These are phyloP conservation scores for Cylindrotheca fusiformis DNA, from an alignment of 108 stramenopile species.

Conservation along the genomic window DNA sequence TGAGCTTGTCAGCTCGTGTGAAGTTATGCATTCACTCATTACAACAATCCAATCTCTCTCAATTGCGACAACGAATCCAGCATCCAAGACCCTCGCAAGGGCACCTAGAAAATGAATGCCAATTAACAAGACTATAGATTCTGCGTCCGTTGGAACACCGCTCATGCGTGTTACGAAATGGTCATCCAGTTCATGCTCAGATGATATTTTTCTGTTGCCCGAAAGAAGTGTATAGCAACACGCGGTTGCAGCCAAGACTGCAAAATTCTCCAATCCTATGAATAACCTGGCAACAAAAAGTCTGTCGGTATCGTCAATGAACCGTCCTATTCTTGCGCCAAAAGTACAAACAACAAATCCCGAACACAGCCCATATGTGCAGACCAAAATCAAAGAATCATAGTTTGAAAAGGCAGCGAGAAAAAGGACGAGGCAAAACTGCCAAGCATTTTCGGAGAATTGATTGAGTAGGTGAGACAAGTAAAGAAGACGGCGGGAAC, in stretches of 20 bases:
- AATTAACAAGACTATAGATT: conserved; percentile 29
- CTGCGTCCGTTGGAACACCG: conserved; percentile 17
- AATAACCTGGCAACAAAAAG: conserved; percentile 40
- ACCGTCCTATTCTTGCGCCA: conserved; percentile 35
- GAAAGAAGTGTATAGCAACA: conserved; percentile 40
- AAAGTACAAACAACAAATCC: conserved; percentile 24
- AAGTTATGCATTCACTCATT: conserved; percentile 31
- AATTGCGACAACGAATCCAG: conserved; percentile 50
- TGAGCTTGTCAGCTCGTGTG: not conserved
- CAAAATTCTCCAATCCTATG: conserved; percentile 40
- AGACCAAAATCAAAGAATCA: conserved; percentile 44
- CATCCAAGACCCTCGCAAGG: conserved; percentile 35
- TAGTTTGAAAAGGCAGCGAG: conserved; percentile 57
- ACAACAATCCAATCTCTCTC: conserved; percentile 74
- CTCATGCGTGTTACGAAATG: not conserved
- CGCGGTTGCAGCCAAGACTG: conserved; percentile 41
- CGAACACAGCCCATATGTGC: conserved; percentile 49
- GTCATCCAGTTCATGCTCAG: not conserved
- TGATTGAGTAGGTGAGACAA: conserved; percentile 55
- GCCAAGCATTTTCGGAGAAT: conserved; percentile 58
- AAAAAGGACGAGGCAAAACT: conserved; percentile 59
- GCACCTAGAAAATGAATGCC: conserved; percentile 59
- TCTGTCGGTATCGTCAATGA: conserved; percentile 40
- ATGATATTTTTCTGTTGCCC: not conserved
- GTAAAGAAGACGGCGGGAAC: conserved; percentile 35